These are phyloP conservation scores for Albizia julibrissin DNA, from an alignment of 306 rosid species.

Conservation along the genomic window DNA sequence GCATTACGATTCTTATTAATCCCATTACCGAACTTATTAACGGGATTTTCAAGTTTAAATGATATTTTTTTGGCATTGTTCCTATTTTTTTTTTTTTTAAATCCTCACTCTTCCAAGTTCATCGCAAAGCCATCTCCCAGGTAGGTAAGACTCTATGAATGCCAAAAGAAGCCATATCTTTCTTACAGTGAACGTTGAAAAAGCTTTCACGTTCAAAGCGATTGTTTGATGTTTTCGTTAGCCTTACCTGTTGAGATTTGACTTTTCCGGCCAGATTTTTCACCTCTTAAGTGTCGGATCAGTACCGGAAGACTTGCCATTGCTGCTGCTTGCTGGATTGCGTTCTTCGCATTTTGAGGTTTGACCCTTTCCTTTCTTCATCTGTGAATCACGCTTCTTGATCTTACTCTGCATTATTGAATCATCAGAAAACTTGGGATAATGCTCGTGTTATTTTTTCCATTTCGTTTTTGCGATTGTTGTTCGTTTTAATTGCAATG, in stretches of 20 bases:
- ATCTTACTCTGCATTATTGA: neutral
- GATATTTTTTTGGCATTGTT: no score
- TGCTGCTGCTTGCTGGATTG: neutral
- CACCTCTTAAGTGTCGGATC: neutral
- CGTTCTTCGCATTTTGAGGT: conserved; percentile 8
- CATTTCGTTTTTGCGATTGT: neutral
- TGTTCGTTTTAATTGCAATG: neutral
- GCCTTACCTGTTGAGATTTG: neutral
- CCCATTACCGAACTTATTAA: no score
- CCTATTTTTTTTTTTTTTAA: no score
- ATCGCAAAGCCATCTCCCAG: neutral
- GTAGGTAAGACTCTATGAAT: neutral
- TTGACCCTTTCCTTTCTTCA: neutral
- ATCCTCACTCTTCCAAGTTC: neutral
- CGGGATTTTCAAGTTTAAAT: no score
- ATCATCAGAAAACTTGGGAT: neutral
- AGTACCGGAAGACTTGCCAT: neutral
- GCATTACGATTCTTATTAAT: no score
- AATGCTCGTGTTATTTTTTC: neutral
- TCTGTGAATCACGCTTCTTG: neutral
- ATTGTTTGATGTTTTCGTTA: neutral
- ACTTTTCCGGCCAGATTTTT: neutral
- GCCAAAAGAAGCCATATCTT: neutral
- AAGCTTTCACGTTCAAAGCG: neutral
- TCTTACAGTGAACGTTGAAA: neutral